These are phyloP conservation scores for Phialemonium atrogriseum DNA, from an alignment of 2,329 filamentous ascomycete species.

Conservation along the genomic window DNA sequence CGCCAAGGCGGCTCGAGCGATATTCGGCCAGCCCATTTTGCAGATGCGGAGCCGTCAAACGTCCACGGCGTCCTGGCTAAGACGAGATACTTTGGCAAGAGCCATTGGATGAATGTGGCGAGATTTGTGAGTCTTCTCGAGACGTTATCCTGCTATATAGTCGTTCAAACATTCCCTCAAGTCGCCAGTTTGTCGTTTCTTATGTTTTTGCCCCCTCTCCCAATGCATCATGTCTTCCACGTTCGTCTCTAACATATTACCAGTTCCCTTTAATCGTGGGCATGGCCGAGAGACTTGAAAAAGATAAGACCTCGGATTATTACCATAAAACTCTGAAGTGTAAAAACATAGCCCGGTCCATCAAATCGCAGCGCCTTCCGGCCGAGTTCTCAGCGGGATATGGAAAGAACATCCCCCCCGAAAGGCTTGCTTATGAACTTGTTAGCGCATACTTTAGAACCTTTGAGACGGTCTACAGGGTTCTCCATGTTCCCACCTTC, in stretches of 20 bases:
- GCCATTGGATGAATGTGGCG: constrained; percentile 40
- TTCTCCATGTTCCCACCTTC: constrained; percentile 51
- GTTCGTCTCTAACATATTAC: constrained; percentile 6
- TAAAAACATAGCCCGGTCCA: constrained; percentile 29
- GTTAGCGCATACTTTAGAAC: constrained; percentile 46
- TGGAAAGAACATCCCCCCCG: constrained; percentile 28
- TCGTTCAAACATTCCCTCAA: not conserved
- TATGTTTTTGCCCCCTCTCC: constrained; percentile 4
- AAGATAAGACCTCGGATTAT: constrained; percentile 20
- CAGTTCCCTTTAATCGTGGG: constrained; percentile 16
- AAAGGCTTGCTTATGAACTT: constrained; percentile 38
- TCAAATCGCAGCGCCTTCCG: constrained; percentile 31
- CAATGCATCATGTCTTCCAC: constrained; percentile 4
- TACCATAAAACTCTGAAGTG: constrained; percentile 26
- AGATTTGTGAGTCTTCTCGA: constrained; percentile 25
- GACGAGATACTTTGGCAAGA: constrained; percentile 37
- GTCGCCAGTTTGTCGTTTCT: constrained; percentile 2
- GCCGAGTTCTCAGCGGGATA: constrained; percentile 25
- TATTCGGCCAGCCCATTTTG: too few relatives aligned
- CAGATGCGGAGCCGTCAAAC: not conserved
- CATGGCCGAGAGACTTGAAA: constrained; percentile 13
- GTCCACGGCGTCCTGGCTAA: constrained; percentile 28
- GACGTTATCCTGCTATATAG: not conserved
- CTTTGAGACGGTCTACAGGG: constrained; percentile 46
- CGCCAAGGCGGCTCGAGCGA: too few relatives aligned